phyloP scores from a whole-genome alignment of 1,284 basidiomycete genomes.

The Omphalotus olearius region DNA sequence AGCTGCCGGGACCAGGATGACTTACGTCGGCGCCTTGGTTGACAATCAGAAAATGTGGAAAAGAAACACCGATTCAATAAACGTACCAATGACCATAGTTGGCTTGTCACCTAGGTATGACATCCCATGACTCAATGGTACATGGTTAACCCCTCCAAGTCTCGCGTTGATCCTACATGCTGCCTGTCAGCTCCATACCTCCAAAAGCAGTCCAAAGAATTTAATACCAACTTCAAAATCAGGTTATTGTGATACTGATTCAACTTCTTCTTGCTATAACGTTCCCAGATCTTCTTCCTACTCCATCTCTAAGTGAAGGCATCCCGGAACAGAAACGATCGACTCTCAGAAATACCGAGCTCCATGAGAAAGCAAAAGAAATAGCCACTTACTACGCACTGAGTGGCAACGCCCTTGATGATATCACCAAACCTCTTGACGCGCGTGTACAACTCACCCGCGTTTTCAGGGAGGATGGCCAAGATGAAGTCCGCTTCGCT shows the following conservation, averaged over 20 bases:
- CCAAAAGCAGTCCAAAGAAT: neutral
- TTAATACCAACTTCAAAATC: constrained; percentile 28
- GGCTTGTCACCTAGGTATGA: constrained; percentile 17
- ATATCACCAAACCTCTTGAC: constrained; percentile 35
- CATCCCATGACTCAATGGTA: constrained; percentile 21
- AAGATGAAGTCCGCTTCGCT: neutral
- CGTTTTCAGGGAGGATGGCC: constrained; percentile 22
- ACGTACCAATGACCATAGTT: constrained; percentile 33
- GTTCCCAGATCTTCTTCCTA: constrained; percentile 19
- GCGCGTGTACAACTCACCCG: constrained; percentile 23
- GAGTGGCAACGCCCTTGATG: constrained; percentile 26
- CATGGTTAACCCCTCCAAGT: constrained; percentile 32
- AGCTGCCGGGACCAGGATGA: constrained; percentile 32
- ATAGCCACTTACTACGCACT: constrained; percentile 29
- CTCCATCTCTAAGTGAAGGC: constrained; percentile 23
- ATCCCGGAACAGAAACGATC: neutral
- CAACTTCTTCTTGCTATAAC: constrained; percentile 13
- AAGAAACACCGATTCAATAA: neutral
- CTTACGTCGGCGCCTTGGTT: constrained; percentile 35
- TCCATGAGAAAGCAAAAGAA: neutral
- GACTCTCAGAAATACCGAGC: neutral
- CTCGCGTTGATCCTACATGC: constrained; percentile 34
- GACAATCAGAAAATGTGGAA: neutral
- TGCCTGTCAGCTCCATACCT: constrained; percentile 2
- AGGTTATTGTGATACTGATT: constrained; percentile 35